Evolutionary conservation across 805 yeast genomes (phyloP), one percentile per base, ranked within the genome.

Genomic region (Jamesozyma rosinii): DNA sequence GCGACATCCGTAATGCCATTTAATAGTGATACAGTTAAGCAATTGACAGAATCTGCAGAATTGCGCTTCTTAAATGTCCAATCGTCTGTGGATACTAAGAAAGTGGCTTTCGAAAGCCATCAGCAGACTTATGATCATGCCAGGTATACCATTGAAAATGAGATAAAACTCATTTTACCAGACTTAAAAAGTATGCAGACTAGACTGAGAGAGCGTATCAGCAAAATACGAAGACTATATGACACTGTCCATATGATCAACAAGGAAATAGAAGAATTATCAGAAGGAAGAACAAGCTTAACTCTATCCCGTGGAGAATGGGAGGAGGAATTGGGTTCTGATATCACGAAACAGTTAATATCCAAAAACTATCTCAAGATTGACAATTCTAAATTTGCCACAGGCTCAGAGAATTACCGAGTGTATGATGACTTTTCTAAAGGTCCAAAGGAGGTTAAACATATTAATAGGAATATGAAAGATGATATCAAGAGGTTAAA

Each of bases 401-500:
- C 24, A 9, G 33, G 15, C n/a, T 48, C 38, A 6, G 47, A 41
- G 14, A 47, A 43, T 33, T 57, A 44, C 36, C 44, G 54, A 13
- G 57, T 52, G 9, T 54, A 48, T 32, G 63, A 53, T 44, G 55
- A 55, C 35, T 58, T 60, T 41, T 55, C 55, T 22, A 52, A 49
- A 26, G 55, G 58, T 20, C 56, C 57, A 18, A 44, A 48, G 15
- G 64, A 59, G 31, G 41, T 54, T 37, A 49, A 49, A 42, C 51
- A 44, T 29, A 49, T 54, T 19, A 59, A 60, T 38, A 41, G 37
- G 17, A 41, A 52, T 5, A 53, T 60, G 50, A 55, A 49, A 37
- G 32, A 40, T 5, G 63, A 58, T 42, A 52, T 58, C 19, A 46
- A 49, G 6, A 52, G 52, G 32, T 39, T 59, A 20, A 35, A 46